Evolutionary conservation across 2,329 filamentous ascomycete genomes (phyloP).

Genomic region (Penicillium sp.): DNA sequence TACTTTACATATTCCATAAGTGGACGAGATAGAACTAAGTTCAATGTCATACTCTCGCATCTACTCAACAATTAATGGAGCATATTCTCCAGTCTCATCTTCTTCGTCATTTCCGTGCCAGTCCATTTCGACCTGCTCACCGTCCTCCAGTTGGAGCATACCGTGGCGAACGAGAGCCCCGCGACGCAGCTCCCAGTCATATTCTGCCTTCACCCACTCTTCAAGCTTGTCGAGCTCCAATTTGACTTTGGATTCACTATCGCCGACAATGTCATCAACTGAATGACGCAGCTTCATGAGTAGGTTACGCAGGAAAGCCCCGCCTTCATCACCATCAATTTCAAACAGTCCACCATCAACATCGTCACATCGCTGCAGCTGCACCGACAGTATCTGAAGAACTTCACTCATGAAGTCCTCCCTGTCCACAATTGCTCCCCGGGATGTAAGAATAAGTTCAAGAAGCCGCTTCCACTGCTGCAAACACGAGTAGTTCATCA

Average conservation of each 20-base stretch:
- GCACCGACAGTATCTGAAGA: constrained; percentile 50
- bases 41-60: constrained; percentile 22
- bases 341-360: constrained; percentile 63
- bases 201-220: constrained; percentile 52
- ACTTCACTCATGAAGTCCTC: constrained; percentile 53
- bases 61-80: constrained; percentile 57
- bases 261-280: constrained; percentile 47
- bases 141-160: constrained; percentile 61
- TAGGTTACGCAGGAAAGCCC: constrained; percentile 52
- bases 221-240: constrained; percentile 56
- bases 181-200: constrained; percentile 57
- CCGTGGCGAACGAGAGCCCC: constrained; percentile 56
- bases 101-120: constrained; percentile 60
- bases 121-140: constrained; percentile 61
- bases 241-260: constrained; percentile 43
- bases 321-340: constrained; percentile 52
- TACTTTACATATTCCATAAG: not conserved
- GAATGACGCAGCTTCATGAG: constrained; percentile 53
- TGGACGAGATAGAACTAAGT: not conserved
- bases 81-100: constrained; percentile 64
- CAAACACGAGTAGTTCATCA: constrained; percentile 65
- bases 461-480: constrained; percentile 65
- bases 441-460: constrained; percentile 57
- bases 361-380: constrained; percentile 57
- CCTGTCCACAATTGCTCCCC: constrained; percentile 48